phyloP scores from a whole-genome alignment of 2,329 filamentous ascomycete genomes.

The Alternaria brassicicola region DNA sequence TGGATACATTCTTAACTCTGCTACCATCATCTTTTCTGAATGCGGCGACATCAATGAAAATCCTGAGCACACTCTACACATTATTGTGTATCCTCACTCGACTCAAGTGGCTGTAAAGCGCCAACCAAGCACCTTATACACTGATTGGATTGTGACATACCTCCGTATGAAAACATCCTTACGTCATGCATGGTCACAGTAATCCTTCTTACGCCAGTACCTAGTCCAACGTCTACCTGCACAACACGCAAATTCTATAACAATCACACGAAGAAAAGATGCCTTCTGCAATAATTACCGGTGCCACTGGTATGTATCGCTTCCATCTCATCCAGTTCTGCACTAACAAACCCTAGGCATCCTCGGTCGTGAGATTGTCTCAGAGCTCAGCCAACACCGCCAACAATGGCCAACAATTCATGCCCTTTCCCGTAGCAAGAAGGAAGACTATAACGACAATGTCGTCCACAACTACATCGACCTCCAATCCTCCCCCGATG shows the following conservation, averaged over 20 bases:
- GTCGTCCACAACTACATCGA: constrained; percentile 51
- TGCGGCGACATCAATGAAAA: not conserved
- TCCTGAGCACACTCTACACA: not conserved
- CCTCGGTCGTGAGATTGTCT: constrained; percentile 50
- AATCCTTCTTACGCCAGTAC: no score
- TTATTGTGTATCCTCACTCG: not conserved
- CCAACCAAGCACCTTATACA: not conserved
- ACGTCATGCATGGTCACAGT: constrained; percentile 21
- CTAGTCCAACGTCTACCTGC: no score
- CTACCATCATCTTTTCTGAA: not conserved
- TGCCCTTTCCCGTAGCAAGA: constrained; percentile 51
- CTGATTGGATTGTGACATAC: not conserved
- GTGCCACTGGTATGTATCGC: no score
- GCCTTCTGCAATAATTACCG: no score
- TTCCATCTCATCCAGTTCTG: no score
- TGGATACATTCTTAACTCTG: not conserved
- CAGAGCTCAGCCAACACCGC: constrained; percentile 45
- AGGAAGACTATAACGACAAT: constrained; percentile 44
- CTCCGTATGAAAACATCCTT: constrained; percentile 10
- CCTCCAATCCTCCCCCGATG: constrained; percentile 41
- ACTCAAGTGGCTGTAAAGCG: not conserved
- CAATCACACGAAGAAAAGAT: no score
- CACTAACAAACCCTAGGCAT: constrained; percentile 39
- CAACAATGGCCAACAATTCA: constrained; percentile 49
- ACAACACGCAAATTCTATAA: no score